Evolutionary conservation across 2,329 filamentous ascomycete genomes (phyloP).

Genomic region (Monilinia aucupariae): DNA sequence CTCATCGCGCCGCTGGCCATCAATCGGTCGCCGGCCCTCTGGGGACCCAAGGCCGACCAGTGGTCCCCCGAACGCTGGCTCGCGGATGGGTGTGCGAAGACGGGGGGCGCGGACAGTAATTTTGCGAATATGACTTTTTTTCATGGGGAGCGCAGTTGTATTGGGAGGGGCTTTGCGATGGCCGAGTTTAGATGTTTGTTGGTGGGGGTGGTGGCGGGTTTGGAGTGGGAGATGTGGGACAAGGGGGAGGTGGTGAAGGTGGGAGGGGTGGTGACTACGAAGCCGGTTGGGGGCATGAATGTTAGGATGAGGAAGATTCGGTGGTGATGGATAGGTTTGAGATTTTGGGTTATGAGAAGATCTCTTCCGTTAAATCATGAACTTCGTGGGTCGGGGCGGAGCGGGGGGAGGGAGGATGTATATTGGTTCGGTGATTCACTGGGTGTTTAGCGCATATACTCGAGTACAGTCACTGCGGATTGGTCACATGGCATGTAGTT

Average conservation of each 20-base stretch:
- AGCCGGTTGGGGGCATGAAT: conserved; percentile 15
- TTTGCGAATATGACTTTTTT: conserved; percentile 77
- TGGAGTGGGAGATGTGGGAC: conserved; percentile 34
- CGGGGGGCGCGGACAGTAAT: conserved; percentile 68
- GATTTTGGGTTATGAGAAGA: too few species aligned
- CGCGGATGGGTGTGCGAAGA: conserved; percentile 31
- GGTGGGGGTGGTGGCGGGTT: neutral
- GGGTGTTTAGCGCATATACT: too few species aligned
- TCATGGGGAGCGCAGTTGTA: conserved; percentile 79
- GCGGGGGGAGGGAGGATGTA: too few species aligned
- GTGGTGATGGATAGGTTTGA: neutral
- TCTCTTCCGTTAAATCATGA: too few species aligned
- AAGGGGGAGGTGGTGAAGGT: conserved; percentile 42
- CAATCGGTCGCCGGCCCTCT: conserved; percentile 51
- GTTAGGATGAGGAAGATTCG: conserved; percentile 9
- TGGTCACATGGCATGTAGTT: too few species aligned
- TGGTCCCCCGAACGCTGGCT: conserved; percentile 59
- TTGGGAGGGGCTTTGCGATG: conserved; percentile 73
- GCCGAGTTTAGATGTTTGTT: conserved; percentile 55
- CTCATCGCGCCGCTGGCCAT: conserved; percentile 50
- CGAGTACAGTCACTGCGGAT: too few species aligned
- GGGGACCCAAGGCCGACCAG: conserved; percentile 53
- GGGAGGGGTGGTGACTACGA: conserved; percentile 47
- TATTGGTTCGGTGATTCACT: too few species aligned
- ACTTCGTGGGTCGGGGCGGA: too few species aligned